These are phyloP conservation scores for Argentina anserina DNA, from an alignment of 306 rosid species.

Conservation along the genomic window DNA sequence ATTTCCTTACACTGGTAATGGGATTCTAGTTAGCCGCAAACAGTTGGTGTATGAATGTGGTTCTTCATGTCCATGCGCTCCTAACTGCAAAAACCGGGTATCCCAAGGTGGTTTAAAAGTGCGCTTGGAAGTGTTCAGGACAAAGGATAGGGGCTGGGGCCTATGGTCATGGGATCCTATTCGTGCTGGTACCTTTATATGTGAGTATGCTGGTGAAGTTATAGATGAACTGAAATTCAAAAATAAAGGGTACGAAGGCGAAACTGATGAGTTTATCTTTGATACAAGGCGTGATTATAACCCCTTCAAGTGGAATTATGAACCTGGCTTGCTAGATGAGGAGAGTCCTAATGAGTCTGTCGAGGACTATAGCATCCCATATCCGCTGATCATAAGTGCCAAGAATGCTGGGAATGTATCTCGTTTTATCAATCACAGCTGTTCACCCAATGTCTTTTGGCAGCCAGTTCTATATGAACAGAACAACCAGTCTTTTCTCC, in stretches of 20 bases:
- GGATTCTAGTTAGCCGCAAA: slow-evolving; percentile 48
- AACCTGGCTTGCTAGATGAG: slow-evolving; percentile 45
- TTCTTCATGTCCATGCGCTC: slow-evolving; percentile 49
- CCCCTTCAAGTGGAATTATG: slow-evolving; percentile 54
- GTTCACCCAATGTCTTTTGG: slow-evolving; percentile 71
- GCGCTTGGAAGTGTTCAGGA: slow-evolving; percentile 56
- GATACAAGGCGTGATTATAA: slow-evolving; percentile 43
- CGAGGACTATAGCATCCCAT: slow-evolving; percentile 43
- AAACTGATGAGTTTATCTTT: slow-evolving; percentile 51
- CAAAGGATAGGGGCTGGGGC: slow-evolving; percentile 67
- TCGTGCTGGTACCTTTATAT: slow-evolving; percentile 61
- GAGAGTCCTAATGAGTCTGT: slow-evolving; percentile 27
- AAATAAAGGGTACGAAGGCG: slow-evolving; percentile 23
- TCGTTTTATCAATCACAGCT: slow-evolving; percentile 68
- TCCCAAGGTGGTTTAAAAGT: slow-evolving; percentile 50
- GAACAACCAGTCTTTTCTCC: slow-evolving; percentile 44
- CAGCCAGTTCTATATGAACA: slow-evolving; percentile 55
- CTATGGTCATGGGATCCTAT: slow-evolving; percentile 60
- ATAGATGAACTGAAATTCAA: slow-evolving; percentile 34
- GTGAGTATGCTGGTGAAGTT: slow-evolving; percentile 66
- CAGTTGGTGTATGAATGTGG: slow-evolving; percentile 64
- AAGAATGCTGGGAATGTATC: slow-evolving; percentile 55
- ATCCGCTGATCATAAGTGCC: slow-evolving; percentile 54
- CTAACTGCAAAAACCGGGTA: slow-evolving; percentile 58
- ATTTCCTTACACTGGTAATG: slow-evolving; percentile 52